Base-by-base conservation (phyloP, 768 basidiomycete genomes). In the Basidioascus undulatus region DNA sequence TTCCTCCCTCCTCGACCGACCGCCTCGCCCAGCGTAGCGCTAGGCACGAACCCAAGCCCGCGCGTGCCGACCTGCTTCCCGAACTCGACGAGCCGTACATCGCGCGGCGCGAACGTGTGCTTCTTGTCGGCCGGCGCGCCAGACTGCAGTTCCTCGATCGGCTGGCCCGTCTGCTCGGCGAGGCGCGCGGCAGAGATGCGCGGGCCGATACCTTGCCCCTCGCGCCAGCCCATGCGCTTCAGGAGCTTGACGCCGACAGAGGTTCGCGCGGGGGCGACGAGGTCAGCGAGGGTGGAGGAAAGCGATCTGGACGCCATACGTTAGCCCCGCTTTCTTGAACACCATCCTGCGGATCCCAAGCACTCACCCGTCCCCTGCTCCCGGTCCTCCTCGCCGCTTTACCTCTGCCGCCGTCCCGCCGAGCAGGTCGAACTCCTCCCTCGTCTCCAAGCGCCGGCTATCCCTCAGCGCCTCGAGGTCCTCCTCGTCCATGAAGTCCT, bases 401-500 rank as follows among this genome's bases (percentile, higher is more conserved):
- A 54, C 46, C 30, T 57, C 52, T n/a, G 51, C 47, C 16, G 47
- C 42, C 24, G 69, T 69, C 0, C 66, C 67, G n/a, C 67, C 70
- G 0, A 70, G 55, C 33, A 74, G 59, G 48, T 76, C 71, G 67
- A 75, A 76, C 48, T 78, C 69, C 27, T 87, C 78, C 11, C 74
- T 73, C 28, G 74, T 77, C 52, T 80, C 76, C 8, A 92, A 56
- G 16, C 67, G 70, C 49, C 74, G 65, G 48, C 69, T 70, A 31
- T 84, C 81, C 26, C 67, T 70, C 44, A 78, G 57, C 46, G 82
- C 82, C 34, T 78, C 72, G 13, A 94, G 62, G 56, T 96, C 92
- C 59, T 98, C 92, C 32, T 94, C 92, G 60, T 98, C 92, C 92
- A 98, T 96, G 55, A 82, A 96, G 55, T 92, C 84, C 58, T 89